Percentiles rank a stretch among this genome's conserved stretches.
Evolutionary conservation across 306 rosid species (phyloP).

Genomic region (Castanea sativa): DNA sequence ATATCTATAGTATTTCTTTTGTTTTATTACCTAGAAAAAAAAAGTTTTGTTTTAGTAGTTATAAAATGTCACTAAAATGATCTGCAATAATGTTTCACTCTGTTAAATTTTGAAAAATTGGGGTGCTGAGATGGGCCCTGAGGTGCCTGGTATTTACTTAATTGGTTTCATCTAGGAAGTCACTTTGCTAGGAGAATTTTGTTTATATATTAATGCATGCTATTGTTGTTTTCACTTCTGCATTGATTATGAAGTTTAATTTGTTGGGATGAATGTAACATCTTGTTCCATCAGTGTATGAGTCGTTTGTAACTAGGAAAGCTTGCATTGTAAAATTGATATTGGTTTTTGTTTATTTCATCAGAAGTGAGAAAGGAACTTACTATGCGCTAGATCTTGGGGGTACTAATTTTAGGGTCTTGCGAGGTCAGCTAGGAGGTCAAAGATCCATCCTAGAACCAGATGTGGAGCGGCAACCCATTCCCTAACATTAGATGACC

Average conservation of each 20-base stretch:
- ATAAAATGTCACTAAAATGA: not conserved
- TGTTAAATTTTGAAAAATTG: not conserved
- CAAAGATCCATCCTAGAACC: conserved; percentile 45
- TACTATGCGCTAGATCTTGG: conserved; percentile 89
- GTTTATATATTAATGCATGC: not conserved
- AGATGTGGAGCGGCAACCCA: conserved; percentile 64
- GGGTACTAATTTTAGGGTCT: conserved; percentile 86
- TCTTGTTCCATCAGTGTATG: not conserved
- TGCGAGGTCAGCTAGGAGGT: conserved; percentile 70
- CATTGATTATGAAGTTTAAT: not conserved
- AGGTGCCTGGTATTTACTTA: not conserved
- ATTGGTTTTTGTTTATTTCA: not conserved
- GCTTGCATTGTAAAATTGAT: conserved; percentile 11
- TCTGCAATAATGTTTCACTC: not conserved
- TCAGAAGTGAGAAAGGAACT: conserved; percentile 81
- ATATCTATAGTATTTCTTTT: not conserved
- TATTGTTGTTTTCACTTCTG: not conserved
- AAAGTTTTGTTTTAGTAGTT: no score
- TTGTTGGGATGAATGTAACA: not conserved
- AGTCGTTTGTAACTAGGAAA: not conserved
- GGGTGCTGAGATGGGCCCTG: not conserved
- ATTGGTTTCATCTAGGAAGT: not conserved
- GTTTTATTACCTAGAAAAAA: not conserved
- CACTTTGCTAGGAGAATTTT: not conserved
- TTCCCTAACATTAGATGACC: conserved; percentile 68